phyloP scores from a whole-genome alignment of 2,329 filamentous ascomycete genomes.

The Neonectria punicea region DNA sequence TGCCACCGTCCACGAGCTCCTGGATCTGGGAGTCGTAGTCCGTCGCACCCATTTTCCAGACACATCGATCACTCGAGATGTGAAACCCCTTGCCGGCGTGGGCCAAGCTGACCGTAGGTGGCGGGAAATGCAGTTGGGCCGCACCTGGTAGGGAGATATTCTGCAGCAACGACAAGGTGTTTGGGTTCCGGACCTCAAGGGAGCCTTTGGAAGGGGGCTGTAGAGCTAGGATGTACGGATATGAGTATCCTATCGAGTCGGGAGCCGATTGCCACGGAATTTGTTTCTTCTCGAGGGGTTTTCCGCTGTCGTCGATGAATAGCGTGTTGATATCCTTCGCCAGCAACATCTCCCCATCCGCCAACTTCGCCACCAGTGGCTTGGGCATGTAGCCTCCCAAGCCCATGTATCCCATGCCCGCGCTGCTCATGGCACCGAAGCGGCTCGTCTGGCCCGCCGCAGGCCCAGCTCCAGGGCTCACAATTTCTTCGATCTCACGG shows the following conservation, averaged over 20 bases:
- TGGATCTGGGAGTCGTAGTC: conserved; percentile 92
- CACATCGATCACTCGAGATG: conserved; percentile 87
- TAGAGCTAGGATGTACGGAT: conserved; percentile 91
- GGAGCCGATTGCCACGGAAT: conserved; percentile 93
- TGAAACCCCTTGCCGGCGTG: conserved; percentile 97
- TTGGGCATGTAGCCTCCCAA: conserved; percentile 92
- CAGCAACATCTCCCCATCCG: conserved; percentile 86
- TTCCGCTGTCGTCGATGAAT: conserved; percentile 87
- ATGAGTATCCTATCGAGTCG: conserved; percentile 93
- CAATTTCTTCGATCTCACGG: conserved; percentile 80
- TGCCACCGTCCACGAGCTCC: conserved; percentile 77
- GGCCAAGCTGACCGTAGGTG: conserved; percentile 91
- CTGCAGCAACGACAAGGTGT: conserved; percentile 90
- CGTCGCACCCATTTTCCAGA: conserved; percentile 96
- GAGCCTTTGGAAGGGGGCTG: conserved; percentile 85
- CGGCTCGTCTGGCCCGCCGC: conserved; percentile 73
- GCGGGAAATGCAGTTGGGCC: conserved; percentile 87
- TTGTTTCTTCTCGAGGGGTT: conserved; percentile 83
- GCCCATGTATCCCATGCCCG: conserved; percentile 96
- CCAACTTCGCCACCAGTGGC: conserved; percentile 84
- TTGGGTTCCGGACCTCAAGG: conserved; percentile 91
- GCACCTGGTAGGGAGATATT: conserved; percentile 84
- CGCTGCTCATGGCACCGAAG: conserved; percentile 84
- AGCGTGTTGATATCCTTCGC: conserved; percentile 97
- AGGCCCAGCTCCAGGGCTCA: conserved; percentile 78